A percentile compares a stretch with the other conserved stretches of the same genome.
Evolutionary conservation across 805 yeast species (phyloP).

Genomic region (Blastobotrys chiropterorum): DNA sequence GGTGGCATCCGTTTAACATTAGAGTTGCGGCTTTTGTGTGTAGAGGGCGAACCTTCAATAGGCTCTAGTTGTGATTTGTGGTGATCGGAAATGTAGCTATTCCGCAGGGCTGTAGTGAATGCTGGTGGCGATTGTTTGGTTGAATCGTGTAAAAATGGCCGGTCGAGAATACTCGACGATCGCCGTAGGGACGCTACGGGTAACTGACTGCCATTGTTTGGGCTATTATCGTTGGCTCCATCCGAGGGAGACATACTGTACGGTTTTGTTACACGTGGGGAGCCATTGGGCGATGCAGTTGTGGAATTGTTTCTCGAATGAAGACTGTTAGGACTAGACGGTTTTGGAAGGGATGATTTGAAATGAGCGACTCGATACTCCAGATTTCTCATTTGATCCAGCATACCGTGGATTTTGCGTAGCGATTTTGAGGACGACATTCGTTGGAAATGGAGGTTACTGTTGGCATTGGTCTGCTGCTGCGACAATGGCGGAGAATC

Average conservation of each 20-base stretch:
- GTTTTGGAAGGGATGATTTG: slow-evolving; percentile 21
- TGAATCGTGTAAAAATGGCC: background rate
- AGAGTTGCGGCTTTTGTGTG: background rate
- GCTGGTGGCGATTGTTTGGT: background rate
- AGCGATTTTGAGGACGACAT: slow-evolving; percentile 24
- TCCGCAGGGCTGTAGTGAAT: background rate
- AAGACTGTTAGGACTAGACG: slow-evolving; percentile 11
- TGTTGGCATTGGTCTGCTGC: slow-evolving; percentile 1
- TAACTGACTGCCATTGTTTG: background rate
- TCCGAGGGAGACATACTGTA: slow-evolving; percentile 5
- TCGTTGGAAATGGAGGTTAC: slow-evolving; percentile 2
- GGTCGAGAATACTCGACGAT: background rate
- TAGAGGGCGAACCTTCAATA: slow-evolving; percentile 8
- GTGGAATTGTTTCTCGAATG: slow-evolving; percentile 5
- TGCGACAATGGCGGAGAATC: background rate
- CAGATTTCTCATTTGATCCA: slow-evolving; percentile 24
- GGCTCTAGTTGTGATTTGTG: slow-evolving; percentile 2
- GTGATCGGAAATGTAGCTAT: background rate
- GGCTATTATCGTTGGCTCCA: background rate
- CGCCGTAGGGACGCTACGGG: background rate
- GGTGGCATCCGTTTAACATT: background rate
- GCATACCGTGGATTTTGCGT: slow-evolving; percentile 27
- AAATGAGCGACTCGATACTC: slow-evolving; percentile 26
- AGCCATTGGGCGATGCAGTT: slow-evolving; percentile 3
- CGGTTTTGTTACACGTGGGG: slow-evolving; percentile 2